Evolutionary conservation across 768 basidiomycete species (phyloP).

Genomic region (Lentinula raphanica): DNA sequence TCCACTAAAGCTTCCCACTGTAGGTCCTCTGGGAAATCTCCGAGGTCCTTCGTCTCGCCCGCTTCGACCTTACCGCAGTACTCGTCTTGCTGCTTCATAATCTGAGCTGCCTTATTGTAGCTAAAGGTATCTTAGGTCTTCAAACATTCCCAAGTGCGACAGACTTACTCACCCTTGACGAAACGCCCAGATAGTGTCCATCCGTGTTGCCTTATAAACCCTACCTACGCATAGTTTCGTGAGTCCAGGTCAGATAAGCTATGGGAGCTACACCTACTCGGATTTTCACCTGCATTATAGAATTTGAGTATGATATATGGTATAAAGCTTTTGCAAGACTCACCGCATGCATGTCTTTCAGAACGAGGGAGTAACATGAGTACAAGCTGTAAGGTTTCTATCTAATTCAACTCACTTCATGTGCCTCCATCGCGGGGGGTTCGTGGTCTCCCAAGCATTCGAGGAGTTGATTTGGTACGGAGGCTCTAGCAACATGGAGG

Average conservation of each 20-base stretch:
- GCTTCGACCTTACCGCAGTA: constrained; percentile 47
- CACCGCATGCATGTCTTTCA: constrained; percentile 45
- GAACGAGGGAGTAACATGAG: neutral
- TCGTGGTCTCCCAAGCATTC: constrained; percentile 17
- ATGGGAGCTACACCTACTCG: constrained; percentile 31
- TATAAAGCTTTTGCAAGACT: constrained; percentile 7
- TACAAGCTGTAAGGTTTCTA: neutral
- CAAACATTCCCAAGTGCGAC: neutral
- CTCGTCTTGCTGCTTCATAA: constrained; percentile 64
- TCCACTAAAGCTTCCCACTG: constrained; percentile 80
- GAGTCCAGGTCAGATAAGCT: constrained; percentile 10
- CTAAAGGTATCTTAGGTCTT: constrained; percentile 28
- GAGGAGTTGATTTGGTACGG: constrained; percentile 48
- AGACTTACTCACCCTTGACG: constrained; percentile 46
- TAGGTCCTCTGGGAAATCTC: constrained; percentile 60
- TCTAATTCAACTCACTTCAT: constrained; percentile 51
- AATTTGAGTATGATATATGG: neutral
- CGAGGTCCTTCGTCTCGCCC: neutral
- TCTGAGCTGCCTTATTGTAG: constrained; percentile 58
- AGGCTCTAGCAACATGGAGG: constrained; percentile 75
- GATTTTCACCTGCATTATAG: constrained; percentile 44
- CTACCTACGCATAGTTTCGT: constrained; percentile 19
- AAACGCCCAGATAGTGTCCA: constrained; percentile 70
- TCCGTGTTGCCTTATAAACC: constrained; percentile 45
- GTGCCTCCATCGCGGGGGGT: constrained; percentile 57